phyloP scores from a whole-genome alignment of 495 filamentous ascomycete species.

The Rhypophila decipiens region DNA sequence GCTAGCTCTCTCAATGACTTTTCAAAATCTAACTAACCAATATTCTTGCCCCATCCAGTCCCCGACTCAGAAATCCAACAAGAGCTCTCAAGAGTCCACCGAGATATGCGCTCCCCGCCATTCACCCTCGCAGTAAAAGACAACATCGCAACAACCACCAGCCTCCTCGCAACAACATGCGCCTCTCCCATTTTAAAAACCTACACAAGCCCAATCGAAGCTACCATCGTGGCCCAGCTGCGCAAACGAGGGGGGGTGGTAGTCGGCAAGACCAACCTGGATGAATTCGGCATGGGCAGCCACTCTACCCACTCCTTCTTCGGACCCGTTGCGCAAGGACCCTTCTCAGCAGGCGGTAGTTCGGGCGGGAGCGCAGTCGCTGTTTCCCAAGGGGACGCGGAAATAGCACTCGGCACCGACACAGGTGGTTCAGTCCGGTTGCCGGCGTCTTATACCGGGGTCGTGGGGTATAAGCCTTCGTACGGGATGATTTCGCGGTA shows the following conservation, averaged over 20 bases:
- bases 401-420: slow-evolving; percentile 84
- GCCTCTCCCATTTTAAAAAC: slow-evolving; percentile 67
- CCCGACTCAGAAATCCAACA: not conserved
- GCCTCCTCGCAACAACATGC: slow-evolving; percentile 67
- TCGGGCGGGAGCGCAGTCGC: slow-evolving; percentile 92
- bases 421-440: slow-evolving; percentile 90
- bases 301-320: slow-evolving; percentile 72
- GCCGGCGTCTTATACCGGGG: slow-evolving; percentile 84
- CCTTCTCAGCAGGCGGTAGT: slow-evolving; percentile 72
- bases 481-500: slow-evolving; percentile 62
- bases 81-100: not conserved
- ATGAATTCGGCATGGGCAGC: slow-evolving; percentile 98
- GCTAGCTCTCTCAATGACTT: not conserved
- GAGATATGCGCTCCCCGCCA: not conserved
- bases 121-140: slow-evolving; percentile 71
- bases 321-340: slow-evolving; percentile 50
- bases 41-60: not conserved
- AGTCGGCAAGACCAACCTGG: slow-evolving; percentile 81
- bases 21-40: not conserved
- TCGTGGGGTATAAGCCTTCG: slow-evolving; percentile 88
- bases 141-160: slow-evolving; percentile 66
- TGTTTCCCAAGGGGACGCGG: slow-evolving; percentile 63
- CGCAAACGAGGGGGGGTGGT: slow-evolving; percentile 58
- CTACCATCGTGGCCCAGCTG: slow-evolving; percentile 68
- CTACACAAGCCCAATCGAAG: slow-evolving; percentile 72